Base-by-base conservation (phyloP, 139 green algal species). In the Yamagishiella unicocca region DNA sequence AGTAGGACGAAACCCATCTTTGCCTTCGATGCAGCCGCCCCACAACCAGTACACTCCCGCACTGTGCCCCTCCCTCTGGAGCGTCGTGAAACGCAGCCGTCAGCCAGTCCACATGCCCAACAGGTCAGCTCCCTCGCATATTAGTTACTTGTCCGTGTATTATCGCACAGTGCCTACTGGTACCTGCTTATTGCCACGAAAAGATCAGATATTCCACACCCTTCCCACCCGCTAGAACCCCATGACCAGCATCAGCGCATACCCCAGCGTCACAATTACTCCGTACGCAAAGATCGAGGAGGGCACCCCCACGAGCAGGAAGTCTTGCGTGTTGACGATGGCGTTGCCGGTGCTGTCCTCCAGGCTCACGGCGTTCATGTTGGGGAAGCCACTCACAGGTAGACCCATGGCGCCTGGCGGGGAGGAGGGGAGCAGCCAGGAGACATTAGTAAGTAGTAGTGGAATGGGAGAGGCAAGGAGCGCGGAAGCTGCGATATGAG, bases 361-460 rank as follows among this genome's bases (percentile, higher is more conserved):
- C 37, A 95, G 82, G 29, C 92, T 81, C 27, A 95, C 90, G 0
- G 95, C 95, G 45, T 93, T 94, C 93, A 97, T 97, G 89, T 97
- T 97, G 33, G 95, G 95, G 75, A 97, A 97, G 37, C 95, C 95
- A 58, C 86, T 93, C 25, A 96, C 93, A 7, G 95, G 93, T 66
- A 97, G 73, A 38, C 93, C 95, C 95, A 97, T 97, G 9, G 93
- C 95, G 24, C 94, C 93, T 91, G 87, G 25, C 1, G 35, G 37
- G 50, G 50, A 17, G 50, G 17, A 17, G 50, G 50, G 50, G 50
- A 17, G 17, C 14, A 58, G 50, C 14, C 14, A 17, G 50, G 50
- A 17, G 50, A 17, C 12, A 58, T 58, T 12, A 58, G 17, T 58
- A 17, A 58, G 50, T 25, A 58, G 50, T 58, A 12, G 17, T 25